Evolutionary conservation across 2,329 filamentous ascomycete species (phyloP), one percentile per base, ranked within the genome.

Genomic region (Orbilia oligospora): DNA sequence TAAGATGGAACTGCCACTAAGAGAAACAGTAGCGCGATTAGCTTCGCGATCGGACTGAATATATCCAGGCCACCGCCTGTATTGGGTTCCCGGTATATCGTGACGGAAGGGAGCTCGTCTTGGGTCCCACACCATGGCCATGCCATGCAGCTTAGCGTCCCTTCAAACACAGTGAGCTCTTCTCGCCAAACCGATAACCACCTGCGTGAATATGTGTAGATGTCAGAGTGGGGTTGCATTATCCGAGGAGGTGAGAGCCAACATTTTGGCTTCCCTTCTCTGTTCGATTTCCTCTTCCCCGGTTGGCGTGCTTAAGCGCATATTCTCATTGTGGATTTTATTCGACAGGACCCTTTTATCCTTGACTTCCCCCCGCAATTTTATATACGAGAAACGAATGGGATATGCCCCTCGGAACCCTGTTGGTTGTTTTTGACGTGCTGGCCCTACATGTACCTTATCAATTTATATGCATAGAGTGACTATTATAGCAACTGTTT

Each of bases 151-250:
- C 58, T 63, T 77, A 33, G 66, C 20, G 73, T 71, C 73, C 73
- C 66, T 68, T 77, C 73, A 77, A 77, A 77, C 73, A 53, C 30
- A 77, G 73, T 68, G 73, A 77, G 73, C 73, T 77, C 73, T 77
- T 75, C 70, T 71, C 44, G 63, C 53, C 71, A 68, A 61, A 75
- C 63, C 33, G 73, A 77, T 77, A 77, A 77, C 67, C 67, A 71
- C 67, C 58, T 72, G 73, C 61, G 58, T 63, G 30, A 65, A 77
- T 53, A 67, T 61, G 36, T 61, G 38, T 56, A 44, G 66, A 70
- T 49, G 64, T 41, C 48, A 69, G 69, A 78, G 75, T 72, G 75
- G 75, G 75, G 75, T 78, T 78, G 67, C 75, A 72, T 69, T 67
- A 78, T 72, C 68, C 75, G 63, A 73, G 61, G 22, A 61, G 56